Conservation (phyloP, 352 stramenopile species). For the Phytophthora chlamydospora region DNA sequence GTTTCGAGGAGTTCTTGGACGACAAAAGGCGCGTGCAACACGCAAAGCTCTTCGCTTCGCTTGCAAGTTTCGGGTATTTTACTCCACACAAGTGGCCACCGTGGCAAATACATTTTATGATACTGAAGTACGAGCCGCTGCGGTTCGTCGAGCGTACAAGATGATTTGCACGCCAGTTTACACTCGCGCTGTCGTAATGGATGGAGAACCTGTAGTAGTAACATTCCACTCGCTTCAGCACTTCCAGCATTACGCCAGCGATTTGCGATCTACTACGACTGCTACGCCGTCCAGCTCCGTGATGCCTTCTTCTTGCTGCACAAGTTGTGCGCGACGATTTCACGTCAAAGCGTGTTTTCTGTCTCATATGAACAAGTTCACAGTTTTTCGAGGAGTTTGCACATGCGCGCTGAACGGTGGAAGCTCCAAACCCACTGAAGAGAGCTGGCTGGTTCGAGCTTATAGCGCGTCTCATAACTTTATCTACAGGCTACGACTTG, state of each 20-base stretch:
- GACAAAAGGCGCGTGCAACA: slow-evolving; percentile 31
- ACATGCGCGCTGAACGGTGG: slow-evolving; percentile 49
- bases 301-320: slow-evolving; percentile 42
- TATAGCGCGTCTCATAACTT: slow-evolving; percentile 66
- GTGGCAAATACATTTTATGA: slow-evolving; percentile 45
- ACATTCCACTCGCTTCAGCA: slow-evolving; percentile 56
- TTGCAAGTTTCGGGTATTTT: slow-evolving; percentile 37
- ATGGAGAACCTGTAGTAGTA: slow-evolving; percentile 65
- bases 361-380: slow-evolving; percentile 28
- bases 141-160: slow-evolving; percentile 40
- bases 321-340: slow-evolving; percentile 57
- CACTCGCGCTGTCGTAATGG: slow-evolving; percentile 49
- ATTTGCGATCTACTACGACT: background rate
- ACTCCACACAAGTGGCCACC: slow-evolving; percentile 30
- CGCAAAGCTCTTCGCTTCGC: slow-evolving; percentile 41
- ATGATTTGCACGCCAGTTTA: slow-evolving; percentile 49
- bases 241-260: slow-evolving; percentile 16
- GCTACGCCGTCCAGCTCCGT: slow-evolving; percentile 1
- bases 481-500: slow-evolving; percentile 58
- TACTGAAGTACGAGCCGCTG: slow-evolving; percentile 27
- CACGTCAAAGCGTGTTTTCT: slow-evolving; percentile 44
- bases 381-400: slow-evolving; percentile 46
- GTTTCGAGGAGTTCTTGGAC: slow-evolving; percentile 57
- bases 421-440: slow-evolving; percentile 13
- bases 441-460: slow-evolving; percentile 67